Conservation (phyloP, 192 early-diverging fungal genomes). For the Linnemannia elongata region DNA sequence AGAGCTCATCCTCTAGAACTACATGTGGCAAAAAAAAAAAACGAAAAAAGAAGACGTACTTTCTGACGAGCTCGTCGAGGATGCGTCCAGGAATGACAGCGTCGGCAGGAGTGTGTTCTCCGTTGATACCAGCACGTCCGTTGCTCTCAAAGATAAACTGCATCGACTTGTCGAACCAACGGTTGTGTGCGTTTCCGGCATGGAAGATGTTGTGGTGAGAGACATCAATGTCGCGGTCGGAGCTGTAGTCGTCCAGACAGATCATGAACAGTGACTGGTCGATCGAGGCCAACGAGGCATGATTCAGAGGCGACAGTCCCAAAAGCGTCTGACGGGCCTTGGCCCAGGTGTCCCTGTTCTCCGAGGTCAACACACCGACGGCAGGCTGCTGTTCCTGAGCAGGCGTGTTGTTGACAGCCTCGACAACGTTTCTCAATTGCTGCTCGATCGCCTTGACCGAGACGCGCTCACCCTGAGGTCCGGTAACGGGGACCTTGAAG, state of each 20-base stretch:
- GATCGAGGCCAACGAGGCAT: slow-evolving; percentile 68
- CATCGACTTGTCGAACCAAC: slow-evolving; percentile 98
- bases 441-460: slow-evolving; percentile 59
- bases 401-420: slow-evolving; percentile 60
- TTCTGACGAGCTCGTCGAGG: slow-evolving; percentile 75
- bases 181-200: slow-evolving; percentile 80
- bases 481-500: slow-evolving; percentile 84
- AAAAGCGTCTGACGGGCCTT: slow-evolving; percentile 55
- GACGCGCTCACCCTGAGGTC: slow-evolving; percentile 75
- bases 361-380: slow-evolving; percentile 87
- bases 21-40: slow-evolving; percentile 1
- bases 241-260: slow-evolving; percentile 86
- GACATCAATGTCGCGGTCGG: slow-evolving; percentile 70
- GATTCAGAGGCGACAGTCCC: slow-evolving; percentile 56
- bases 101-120: slow-evolving; percentile 96
- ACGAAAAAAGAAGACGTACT: slow-evolving; percentile 65
- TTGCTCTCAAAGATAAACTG: slow-evolving; percentile 88
- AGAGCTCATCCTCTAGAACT: no score
- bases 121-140: slow-evolving; percentile 92
- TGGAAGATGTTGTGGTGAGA: slow-evolving; percentile 85
- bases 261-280: slow-evolving; percentile 89
- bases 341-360: slow-evolving; percentile 92
- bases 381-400: slow-evolving; percentile 66
- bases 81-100: slow-evolving; percentile 90
- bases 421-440: slow-evolving; percentile 58